Conservation (phyloP, 2,329 filamentous ascomycete species). For the Verticillium longisporum region DNA sequence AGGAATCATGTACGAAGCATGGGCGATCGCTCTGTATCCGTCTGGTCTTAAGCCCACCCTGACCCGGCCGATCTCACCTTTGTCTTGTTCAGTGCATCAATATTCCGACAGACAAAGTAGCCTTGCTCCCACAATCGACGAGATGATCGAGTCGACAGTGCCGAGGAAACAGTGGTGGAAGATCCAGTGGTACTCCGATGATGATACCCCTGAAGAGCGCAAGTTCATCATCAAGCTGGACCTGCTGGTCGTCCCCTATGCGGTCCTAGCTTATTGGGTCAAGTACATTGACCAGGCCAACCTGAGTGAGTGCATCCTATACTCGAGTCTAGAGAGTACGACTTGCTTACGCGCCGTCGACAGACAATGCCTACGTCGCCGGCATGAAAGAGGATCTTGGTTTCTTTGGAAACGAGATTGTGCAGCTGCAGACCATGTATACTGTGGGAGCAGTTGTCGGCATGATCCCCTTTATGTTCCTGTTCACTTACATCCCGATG, state of each 20-base stretch:
- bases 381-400: constrained; percentile 44
- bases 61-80: neutral
- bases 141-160: neutral
- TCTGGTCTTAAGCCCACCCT: neutral
- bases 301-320: constrained; percentile 8
- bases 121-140: neutral
- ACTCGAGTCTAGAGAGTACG: neutral
- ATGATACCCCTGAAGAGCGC: constrained; percentile 29
- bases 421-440: constrained; percentile 48
- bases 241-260: constrained; percentile 34
- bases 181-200: constrained; percentile 39
- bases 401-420: constrained; percentile 45
- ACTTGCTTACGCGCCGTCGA: neutral
- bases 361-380: constrained; percentile 50
- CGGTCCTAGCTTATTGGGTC: constrained; percentile 17
- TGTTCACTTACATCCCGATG: constrained; percentile 39
- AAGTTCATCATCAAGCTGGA: constrained; percentile 39
- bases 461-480: constrained; percentile 40
- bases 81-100: neutral
- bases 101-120: neutral
- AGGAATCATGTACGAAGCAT: neutral
- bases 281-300: constrained; percentile 19
- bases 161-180: constrained; percentile 25
- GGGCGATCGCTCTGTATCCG: neutral
- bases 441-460: constrained; percentile 39